A percentile compares a stretch with the other conserved stretches of the same genome.
phyloP scores from a whole-genome alignment of 306 rosid species.

The Geum urbanum region DNA sequence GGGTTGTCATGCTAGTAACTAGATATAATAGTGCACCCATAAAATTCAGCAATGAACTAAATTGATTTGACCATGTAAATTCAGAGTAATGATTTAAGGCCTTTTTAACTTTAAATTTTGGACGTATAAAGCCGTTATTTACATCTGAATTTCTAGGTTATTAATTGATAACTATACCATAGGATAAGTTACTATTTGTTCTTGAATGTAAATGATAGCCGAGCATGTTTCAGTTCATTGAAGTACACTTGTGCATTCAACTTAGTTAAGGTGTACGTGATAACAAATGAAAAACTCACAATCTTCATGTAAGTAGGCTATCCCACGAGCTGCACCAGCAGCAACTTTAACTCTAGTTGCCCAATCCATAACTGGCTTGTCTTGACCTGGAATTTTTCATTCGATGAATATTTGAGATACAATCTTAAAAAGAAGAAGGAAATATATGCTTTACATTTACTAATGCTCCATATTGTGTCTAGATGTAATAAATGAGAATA shows the following conservation, averaged over 20 bases:
- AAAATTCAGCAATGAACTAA: background rate
- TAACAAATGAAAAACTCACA: constrained; percentile 47
- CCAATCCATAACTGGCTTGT: constrained; percentile 67
- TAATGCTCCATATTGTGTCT: background rate
- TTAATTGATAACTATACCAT: background rate
- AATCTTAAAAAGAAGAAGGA: constrained; percentile 2
- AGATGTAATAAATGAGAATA: background rate
- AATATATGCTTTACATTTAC: background rate
- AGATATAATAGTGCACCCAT: background rate
- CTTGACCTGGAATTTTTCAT: constrained; percentile 43
- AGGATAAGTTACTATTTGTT: background rate
- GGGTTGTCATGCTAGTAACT: background rate
- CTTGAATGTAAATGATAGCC: background rate
- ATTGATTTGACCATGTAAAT: background rate
- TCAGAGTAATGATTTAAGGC: background rate
- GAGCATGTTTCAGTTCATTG: background rate
- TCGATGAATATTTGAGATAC: constrained; percentile 16
- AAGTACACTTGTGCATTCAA: background rate
- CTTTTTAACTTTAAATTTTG: background rate
- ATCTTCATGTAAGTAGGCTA: constrained; percentile 95
- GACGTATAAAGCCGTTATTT: background rate
- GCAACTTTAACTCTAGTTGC: constrained; percentile 82
- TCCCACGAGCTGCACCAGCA: constrained; percentile 93
- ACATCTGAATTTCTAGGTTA: background rate
- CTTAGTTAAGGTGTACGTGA: background rate